Base-by-base conservation (phyloP, 129 eudicot species). In the Centrapalus pauciflorus region DNA sequence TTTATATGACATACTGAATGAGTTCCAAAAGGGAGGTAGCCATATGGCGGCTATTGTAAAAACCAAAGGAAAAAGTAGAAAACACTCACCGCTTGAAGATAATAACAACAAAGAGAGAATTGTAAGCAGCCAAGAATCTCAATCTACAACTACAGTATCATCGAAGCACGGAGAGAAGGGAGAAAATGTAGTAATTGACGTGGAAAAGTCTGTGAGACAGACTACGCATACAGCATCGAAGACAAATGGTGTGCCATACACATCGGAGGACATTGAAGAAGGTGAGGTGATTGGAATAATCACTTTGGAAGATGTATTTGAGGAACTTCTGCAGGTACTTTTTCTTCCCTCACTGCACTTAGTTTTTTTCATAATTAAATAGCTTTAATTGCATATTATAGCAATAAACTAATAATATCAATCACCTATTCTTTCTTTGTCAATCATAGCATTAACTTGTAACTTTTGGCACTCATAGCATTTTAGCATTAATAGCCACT, bases 31-130 rank as follows among this genome's bases (percentile, higher is more conserved):
- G 63, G 99, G 99, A 50, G 83, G 96, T 69, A 94, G 99, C 66
- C 99, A 94, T 67, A 89, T 94, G 97, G 99, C 99, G 43, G 99
- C 99, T 69, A 97, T 94, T 19, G 98, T 93, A 32, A 93, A 79
- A 77, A 72, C 79, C 17, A 86, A 82, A 76, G 82, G 80, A 49
- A 83, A 78, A 71, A 64, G 63, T 61, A 56, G 35, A 52, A 84
- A 32, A 50, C 77, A 79, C 25, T 80, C 85, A 29, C 51, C 80
- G 29, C 64, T 71, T 35, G 56, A 59, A 64, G 83, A 75, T 56
- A 85, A 78, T 66, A 87, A 82, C 61, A 73, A 64, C 70, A 11
- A 67, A 41, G 83, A 64, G 40, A 70, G 63, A 33, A 40, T 46
- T 28, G n/a, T n/a, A n/a, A 30, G 52, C 19, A 54, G 52, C 51